A percentile compares a stretch with the other conserved stretches of the same genome.
phyloP scores from a whole-genome alignment of 768 basidiomycete species.

The Dioszegia hungarica region DNA sequence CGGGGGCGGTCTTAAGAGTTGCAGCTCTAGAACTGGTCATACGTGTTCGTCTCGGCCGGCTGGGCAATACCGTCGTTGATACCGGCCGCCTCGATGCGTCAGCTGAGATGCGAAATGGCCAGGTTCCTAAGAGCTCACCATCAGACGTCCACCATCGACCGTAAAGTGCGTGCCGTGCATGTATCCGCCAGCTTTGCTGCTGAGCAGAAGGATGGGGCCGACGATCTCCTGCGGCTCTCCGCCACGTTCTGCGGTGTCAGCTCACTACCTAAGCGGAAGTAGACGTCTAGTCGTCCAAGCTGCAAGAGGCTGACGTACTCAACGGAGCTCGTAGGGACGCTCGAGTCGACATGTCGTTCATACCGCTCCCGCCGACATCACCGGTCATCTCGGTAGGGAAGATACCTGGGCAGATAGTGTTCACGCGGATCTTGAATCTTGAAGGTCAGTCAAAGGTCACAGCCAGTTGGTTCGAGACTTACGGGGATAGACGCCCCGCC shows the following conservation, averaged over 20 bases:
- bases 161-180: slow-evolving; percentile 35
- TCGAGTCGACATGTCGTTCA: slow-evolving; percentile 15
- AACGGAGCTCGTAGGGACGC: slow-evolving; percentile 20
- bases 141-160: slow-evolving; percentile 38
- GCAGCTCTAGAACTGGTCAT: slow-evolving; percentile 1
- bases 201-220: slow-evolving; percentile 39
- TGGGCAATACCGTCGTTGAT: slow-evolving; percentile 26
- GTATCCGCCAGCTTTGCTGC: slow-evolving; percentile 34
- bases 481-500: slow-evolving; percentile 40
- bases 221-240: slow-evolving; percentile 46
- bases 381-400: slow-evolving; percentile 48
- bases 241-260: slow-evolving; percentile 26
- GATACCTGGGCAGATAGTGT: slow-evolving; percentile 46
- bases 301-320: slow-evolving; percentile 7
- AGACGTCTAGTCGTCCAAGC: no score
- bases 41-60: slow-evolving; percentile 15
- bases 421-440: slow-evolving; percentile 47
- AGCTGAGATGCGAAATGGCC: not conserved
- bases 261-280: not conserved
- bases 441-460: not conserved
- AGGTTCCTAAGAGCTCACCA: slow-evolving; percentile 20
- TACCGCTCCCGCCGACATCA: slow-evolving; percentile 5
- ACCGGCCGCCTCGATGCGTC: slow-evolving; percentile 10
- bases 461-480: not conserved
- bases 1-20: no score